A percentile compares a stretch with the other conserved stretches of the same genome.
These are phyloP conservation scores for Bimuria novae-zelandiae DNA, from an alignment of 2,329 filamentous ascomycete genomes.

Conservation along the genomic window DNA sequence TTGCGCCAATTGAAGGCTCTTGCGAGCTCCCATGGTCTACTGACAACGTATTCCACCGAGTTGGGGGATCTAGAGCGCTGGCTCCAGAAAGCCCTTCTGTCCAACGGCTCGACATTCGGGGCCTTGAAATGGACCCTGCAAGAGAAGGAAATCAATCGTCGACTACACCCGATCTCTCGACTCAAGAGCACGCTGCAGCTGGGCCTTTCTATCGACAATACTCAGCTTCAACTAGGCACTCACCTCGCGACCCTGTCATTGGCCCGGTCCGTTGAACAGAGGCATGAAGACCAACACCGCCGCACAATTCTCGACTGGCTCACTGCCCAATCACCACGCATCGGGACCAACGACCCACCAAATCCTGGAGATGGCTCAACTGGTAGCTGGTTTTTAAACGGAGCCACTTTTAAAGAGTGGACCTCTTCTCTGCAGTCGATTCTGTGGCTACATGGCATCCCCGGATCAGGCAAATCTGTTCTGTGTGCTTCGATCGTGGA, in stretches of 20 bases:
- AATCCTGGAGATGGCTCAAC: background rate
- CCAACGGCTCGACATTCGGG: background rate
- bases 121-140: constrained; percentile 4
- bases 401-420: constrained; percentile 3
- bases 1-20: background rate
- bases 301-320: constrained; percentile 10
- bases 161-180: constrained; percentile 1
- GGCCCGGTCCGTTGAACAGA: background rate
- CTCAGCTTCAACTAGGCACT: constrained; percentile 2
- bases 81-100: background rate
- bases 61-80: constrained; percentile 2
- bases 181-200: constrained; percentile 7
- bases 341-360: background rate
- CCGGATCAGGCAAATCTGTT: constrained; percentile 11
- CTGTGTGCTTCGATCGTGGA: constrained; percentile 10
- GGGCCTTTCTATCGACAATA: constrained; percentile 9
- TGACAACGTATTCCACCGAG: background rate
- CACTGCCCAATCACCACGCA: background rate
- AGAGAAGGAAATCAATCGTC: constrained; percentile 7
- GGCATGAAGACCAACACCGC: background rate
- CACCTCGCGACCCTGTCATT: background rate
- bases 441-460: constrained; percentile 14
- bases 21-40: background rate
- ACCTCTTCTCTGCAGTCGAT: constrained; percentile 1
- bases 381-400: constrained; percentile 11